A percentile compares a stretch with the other conserved stretches of the same genome.
Conservation (phyloP, 345 rosid genomes). For the Corchorus olitorius region DNA sequence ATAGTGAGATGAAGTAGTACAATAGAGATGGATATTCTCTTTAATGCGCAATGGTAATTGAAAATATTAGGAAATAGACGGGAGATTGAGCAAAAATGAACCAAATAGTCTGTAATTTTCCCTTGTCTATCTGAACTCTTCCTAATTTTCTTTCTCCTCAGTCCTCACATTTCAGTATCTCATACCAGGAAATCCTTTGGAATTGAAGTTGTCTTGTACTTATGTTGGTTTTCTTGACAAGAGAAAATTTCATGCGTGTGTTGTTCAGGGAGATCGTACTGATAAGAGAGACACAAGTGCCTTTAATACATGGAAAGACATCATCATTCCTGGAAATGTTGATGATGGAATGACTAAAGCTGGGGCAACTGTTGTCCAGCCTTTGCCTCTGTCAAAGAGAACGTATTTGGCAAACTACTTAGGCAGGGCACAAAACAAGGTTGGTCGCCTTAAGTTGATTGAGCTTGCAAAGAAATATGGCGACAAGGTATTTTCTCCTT, state of each 20-base stretch:
- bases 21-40: background rate
- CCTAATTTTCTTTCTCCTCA: background rate
- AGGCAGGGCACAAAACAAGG: conserved; percentile 91
- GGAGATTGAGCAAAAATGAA: background rate
- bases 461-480: conserved; percentile 84
- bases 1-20: background rate
- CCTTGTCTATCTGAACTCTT: background rate
- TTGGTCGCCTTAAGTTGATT: conserved; percentile 80
- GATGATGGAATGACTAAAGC: conserved; percentile 83
- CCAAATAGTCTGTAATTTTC: background rate
- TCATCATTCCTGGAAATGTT: conserved; percentile 91
- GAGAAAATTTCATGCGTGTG: conserved; percentile 20
- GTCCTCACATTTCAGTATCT: background rate
- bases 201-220: background rate
- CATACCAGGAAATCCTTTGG: background rate
- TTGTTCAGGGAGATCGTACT: conserved; percentile 88
- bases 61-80: background rate
- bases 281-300: conserved; percentile 90
- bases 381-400: conserved; percentile 75
- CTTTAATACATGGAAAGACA: conserved; percentile 96
- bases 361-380: conserved; percentile 55
- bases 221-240: background rate
- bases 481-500: conserved; percentile 56
- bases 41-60: background rate
- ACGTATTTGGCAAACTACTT: conserved; percentile 86